Evolutionary conservation across 75 land plant species (phyloP), one percentile per base, ranked within the genome.

Genomic region (Pinus tabuliformis): DNA sequence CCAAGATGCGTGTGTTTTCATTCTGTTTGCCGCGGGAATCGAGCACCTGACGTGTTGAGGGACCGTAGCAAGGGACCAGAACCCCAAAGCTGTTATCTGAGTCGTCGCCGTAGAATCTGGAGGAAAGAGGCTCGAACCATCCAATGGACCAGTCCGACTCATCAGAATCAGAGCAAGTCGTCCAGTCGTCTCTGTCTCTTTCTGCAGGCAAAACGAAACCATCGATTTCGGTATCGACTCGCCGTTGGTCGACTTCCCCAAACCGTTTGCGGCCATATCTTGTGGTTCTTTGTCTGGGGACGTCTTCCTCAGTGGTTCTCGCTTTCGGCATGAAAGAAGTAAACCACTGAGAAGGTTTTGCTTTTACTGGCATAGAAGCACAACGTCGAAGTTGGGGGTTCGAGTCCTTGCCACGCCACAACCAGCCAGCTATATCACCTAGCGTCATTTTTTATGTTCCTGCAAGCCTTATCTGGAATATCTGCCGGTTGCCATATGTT

Each of bases 111-210:
- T 70, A 18, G 60, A 82, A 82, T 4, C 42, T 70, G 5, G 63
- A n/a, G 58, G 57, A 57, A 39, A 62, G 83, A 24, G 72, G 82
- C 76, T 82, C 83, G 54, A 73, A 72, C 82, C 83, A 82, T 21
- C 83, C 83, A 1, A 82, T 49, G 2, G 83, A 82, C 83, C 83
- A 82, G 37, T 82, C 83, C 0, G 83, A 82, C n/a, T 64, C 59
- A 4, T 73, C 59, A 4, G 77, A 61, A 12, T 82, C 83, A 17
- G 83, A 80, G 20, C 83, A 64, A 16, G 30, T 68, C 0, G 83
- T 62, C 83, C 73, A 73, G 70, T 64, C 61, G 7, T 21, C 36
- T 26, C 26, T 26, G 26, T 26, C 26, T 16, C 81, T 81, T 18
- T 82, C 76, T 36, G 62, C 30, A 1, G 65, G 82, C n/a, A 82